Evolutionary conservation across 164 flowering plant genomes (phyloP).

Genomic region (Aristolochia fimbriata): DNA sequence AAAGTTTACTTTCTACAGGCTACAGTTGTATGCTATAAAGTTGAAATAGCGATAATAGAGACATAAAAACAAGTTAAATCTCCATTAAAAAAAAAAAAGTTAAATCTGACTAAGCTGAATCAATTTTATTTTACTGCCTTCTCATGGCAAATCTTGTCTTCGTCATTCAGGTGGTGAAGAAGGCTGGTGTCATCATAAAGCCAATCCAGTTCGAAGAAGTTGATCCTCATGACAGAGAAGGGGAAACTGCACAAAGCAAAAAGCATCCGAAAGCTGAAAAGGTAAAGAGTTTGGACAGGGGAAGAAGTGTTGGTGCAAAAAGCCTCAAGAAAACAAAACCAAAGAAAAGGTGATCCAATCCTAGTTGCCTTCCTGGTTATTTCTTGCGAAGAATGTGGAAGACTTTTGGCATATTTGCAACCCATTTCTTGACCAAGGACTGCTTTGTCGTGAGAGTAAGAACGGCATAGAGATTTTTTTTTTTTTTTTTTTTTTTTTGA

Average conservation of each 20-base stretch:
- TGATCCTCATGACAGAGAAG: conserved; percentile 34
- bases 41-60: too few species aligned
- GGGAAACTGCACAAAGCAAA: background rate
- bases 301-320: conserved; percentile 2
- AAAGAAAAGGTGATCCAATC: background rate
- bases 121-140: too few species aligned
- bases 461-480: too few species aligned
- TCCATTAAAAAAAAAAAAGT: too few species aligned
- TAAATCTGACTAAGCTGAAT: background rate
- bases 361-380: background rate
- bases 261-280: background rate
- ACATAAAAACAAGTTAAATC: background rate
- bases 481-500: too few species aligned
- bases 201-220: conserved; percentile 69
- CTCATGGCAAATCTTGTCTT: background rate
- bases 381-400: too few species aligned
- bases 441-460: too few species aligned
- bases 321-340: conserved; percentile 1
- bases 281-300: background rate
- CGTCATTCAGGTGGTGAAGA: conserved; percentile 66
- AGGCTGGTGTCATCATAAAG: conserved; percentile 58
- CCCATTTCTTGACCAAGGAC: too few species aligned
- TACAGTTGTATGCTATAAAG: too few species aligned
- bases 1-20: too few species aligned
- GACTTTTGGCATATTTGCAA: too few species aligned